Evolutionary conservation across 2,329 filamentous ascomycete genomes (phyloP).

Genomic region (Scytalidium sp.): DNA sequence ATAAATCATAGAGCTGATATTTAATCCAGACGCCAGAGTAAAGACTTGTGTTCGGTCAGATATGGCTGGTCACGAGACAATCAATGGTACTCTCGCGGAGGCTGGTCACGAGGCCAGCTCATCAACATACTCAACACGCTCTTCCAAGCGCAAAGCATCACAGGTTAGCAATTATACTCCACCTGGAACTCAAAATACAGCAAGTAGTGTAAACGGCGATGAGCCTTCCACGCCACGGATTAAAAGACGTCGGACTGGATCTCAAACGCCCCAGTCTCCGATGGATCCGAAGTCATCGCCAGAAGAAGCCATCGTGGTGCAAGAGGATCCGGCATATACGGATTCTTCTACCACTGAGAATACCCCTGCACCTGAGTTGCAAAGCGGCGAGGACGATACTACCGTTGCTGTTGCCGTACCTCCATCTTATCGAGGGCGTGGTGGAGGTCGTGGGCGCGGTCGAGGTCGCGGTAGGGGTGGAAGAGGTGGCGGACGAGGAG

Average conservation of each 20-base stretch:
- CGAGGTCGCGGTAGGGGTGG: slow-evolving; percentile 16
- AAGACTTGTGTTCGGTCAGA: neutral
- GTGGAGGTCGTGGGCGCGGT: slow-evolving; percentile 19
- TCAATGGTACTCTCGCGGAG: neutral
- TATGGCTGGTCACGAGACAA: slow-evolving; percentile 5
- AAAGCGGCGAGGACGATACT: neutral
- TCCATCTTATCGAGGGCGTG: slow-evolving; percentile 7
- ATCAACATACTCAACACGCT: slow-evolving; percentile 5
- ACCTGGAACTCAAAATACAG: neutral
- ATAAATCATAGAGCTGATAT: neutral
- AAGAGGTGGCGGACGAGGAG: neutral
- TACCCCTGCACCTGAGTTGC: neutral
- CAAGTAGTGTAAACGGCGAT: neutral
- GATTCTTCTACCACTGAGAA: neutral
- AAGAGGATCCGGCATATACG: neutral
- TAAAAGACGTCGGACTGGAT: neutral
- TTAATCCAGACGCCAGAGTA: neutral
- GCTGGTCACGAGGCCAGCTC: slow-evolving; percentile 1
- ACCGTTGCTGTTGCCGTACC: slow-evolving; percentile 1
- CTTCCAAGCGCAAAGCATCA: slow-evolving; percentile 18
- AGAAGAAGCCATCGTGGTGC: neutral
- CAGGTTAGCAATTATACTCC: slow-evolving; percentile 13
- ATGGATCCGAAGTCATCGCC: neutral
- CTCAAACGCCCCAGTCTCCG: neutral
- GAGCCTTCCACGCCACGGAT: neutral